A percentile compares a stretch with the other conserved stretches of the same genome.
phyloP scores from a whole-genome alignment of 2,329 filamentous ascomycete species.

The Sporothrix pallida region DNA sequence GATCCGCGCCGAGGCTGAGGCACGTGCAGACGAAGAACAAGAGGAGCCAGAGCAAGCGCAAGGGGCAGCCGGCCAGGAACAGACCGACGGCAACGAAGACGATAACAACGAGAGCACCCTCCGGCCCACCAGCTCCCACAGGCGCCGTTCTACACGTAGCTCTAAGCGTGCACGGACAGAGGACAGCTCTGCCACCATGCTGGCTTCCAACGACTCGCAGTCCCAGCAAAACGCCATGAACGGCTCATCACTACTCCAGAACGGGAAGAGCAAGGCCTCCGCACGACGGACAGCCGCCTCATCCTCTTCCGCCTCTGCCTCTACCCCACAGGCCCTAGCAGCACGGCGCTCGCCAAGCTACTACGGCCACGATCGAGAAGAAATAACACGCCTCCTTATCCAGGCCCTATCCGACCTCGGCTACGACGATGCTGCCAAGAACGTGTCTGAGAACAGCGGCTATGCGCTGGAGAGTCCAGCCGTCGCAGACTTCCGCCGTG shows the following conservation, averaged over 20 bases:
- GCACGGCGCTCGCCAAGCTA: conserved; percentile 55
- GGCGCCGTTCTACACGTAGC: conserved; percentile 21
- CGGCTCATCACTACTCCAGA: conserved; percentile 54
- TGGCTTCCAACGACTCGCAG: conserved; percentile 28
- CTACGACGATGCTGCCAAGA: conserved; percentile 76
- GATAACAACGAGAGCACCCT: not conserved
- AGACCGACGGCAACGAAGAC: not conserved
- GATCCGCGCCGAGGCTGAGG: not conserved
- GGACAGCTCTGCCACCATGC: conserved; percentile 26
- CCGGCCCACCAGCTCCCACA: not conserved
- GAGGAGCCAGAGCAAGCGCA: not conserved
- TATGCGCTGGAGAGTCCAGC: conserved; percentile 84
- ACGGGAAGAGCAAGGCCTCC: conserved; percentile 41
- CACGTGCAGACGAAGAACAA: not conserved
- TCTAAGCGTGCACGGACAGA: conserved; percentile 34
- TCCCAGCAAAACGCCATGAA: conserved; percentile 53
- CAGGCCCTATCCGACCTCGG: conserved; percentile 90
- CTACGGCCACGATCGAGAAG: conserved; percentile 86
- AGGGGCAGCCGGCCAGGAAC: not conserved
- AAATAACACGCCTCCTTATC: conserved; percentile 90
- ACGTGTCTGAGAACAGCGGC: conserved; percentile 80
- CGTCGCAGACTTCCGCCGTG: conserved; percentile 82
- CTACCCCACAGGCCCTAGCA: not conserved
- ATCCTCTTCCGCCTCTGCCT: no score
- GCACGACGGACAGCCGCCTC: conserved; percentile 1